These are phyloP conservation scores for Lasiodiplodia gonubiensis DNA, from an alignment of 2,329 filamentous ascomycete species.

Conservation along the genomic window DNA sequence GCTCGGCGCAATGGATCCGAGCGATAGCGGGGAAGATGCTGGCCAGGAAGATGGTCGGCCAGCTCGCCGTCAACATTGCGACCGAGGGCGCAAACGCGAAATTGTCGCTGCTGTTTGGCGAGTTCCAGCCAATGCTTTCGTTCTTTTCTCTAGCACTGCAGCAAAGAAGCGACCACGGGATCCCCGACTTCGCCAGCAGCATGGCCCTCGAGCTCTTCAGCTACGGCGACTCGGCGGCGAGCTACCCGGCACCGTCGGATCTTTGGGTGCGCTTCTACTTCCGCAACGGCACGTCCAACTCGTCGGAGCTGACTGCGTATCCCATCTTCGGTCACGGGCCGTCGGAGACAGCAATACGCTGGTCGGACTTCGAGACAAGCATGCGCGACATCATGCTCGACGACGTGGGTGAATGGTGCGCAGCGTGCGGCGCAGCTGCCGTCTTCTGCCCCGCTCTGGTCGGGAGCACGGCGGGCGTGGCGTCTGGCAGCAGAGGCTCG, in stretches of 20 bases:
- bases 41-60: constrained; percentile 41
- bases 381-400: constrained; percentile 53
- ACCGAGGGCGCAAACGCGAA: constrained; percentile 38
- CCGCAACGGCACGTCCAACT: constrained; percentile 59
- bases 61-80: constrained; percentile 40
- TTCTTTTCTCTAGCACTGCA: constrained; percentile 54
- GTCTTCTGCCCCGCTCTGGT: constrained; percentile 57
- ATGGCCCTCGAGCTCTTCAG: constrained; percentile 61
- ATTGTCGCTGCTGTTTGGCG: constrained; percentile 53
- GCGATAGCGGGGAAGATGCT: constrained; percentile 48
- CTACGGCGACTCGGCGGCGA: constrained; percentile 16
- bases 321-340: constrained; percentile 59
- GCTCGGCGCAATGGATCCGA: constrained; percentile 42
- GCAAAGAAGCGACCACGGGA: constrained; percentile 41
- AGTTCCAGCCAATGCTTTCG: constrained; percentile 56
- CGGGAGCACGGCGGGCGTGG: background rate
- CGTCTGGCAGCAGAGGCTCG: background rate
- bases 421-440: constrained; percentile 50
- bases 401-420: constrained; percentile 60
- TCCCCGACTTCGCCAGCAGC: constrained; percentile 56
- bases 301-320: constrained; percentile 48
- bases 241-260: constrained; percentile 50
- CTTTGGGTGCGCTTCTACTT: constrained; percentile 63
- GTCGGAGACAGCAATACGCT: constrained; percentile 52
- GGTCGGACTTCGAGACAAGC: constrained; percentile 55